Evolutionary conservation across 1,284 basidiomycete species (phyloP).

Genomic region (Caloboletus inedulis): DNA sequence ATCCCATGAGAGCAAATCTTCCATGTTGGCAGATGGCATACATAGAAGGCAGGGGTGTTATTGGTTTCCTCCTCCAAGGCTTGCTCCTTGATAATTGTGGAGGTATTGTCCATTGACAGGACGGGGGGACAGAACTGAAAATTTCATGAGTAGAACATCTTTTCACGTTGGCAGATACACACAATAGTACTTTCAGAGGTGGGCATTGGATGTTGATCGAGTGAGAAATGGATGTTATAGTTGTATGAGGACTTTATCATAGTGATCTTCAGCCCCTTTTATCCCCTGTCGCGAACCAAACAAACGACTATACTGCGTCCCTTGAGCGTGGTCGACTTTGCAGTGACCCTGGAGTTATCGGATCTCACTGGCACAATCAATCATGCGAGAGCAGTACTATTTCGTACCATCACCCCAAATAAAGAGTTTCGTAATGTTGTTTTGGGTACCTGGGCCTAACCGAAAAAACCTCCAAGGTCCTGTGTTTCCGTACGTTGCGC

Average conservation of each 20-base stretch:
- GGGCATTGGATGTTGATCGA: neutral
- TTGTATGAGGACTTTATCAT: neutral
- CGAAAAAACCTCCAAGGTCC: too few relatives aligned
- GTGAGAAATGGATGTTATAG: neutral
- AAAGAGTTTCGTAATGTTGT: neutral
- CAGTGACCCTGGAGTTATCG: neutral
- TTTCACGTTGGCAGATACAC: neutral
- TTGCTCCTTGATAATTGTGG: neutral
- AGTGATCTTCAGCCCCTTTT: neutral
- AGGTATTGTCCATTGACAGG: neutral
- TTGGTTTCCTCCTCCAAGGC: too few relatives aligned
- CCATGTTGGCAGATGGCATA: too few relatives aligned
- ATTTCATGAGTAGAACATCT: neutral
- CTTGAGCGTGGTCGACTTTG: neutral
- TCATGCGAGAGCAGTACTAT: neutral
- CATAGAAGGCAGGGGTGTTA: too few relatives aligned
- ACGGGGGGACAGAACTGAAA: neutral
- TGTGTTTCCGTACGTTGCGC: too few relatives aligned
- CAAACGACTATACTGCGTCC: neutral
- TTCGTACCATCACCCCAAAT: too few relatives aligned
- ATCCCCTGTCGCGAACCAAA: neutral
- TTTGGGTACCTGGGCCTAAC: neutral
- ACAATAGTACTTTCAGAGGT: neutral
- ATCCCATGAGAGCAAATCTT: too few relatives aligned
- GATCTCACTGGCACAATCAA: too few relatives aligned